Percentiles rank a stretch among this genome's conserved stretches.
phyloP scores from a whole-genome alignment of 345 rosid genomes.

The Lepidium sativum region DNA sequence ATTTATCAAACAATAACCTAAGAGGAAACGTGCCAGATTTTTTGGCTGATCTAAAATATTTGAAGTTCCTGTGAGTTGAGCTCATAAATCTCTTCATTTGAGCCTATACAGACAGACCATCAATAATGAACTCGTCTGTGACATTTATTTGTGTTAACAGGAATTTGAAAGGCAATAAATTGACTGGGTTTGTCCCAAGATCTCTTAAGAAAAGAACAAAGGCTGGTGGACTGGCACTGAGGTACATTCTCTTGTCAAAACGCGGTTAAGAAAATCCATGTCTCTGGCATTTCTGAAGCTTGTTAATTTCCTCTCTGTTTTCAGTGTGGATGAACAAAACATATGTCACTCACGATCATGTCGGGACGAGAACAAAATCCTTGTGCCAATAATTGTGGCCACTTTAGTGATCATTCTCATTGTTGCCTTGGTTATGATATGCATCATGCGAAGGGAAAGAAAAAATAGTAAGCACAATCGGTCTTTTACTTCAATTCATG shows the following conservation, averaged over 20 bases:
- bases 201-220: slow-evolving; percentile 33
- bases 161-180: slow-evolving; percentile 40
- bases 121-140: neutral
- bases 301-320: slow-evolving; percentile 3
- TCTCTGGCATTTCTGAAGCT: neutral
- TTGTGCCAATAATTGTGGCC: slow-evolving; percentile 32
- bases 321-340: slow-evolving; percentile 36
- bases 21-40: slow-evolving; percentile 40
- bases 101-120: neutral
- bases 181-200: slow-evolving; percentile 42
- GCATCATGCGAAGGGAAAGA: slow-evolving; percentile 27
- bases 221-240: slow-evolving; percentile 28
- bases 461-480: slow-evolving; percentile 21
- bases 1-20: slow-evolving; percentile 47
- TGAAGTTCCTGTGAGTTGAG: slow-evolving; percentile 34
- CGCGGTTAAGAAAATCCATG: neutral
- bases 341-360: slow-evolving; percentile 38
- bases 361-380: slow-evolving; percentile 22
- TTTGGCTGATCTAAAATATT: slow-evolving; percentile 27
- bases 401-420: slow-evolving; percentile 15
- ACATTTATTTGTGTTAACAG: slow-evolving; percentile 20
- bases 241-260: slow-evolving; percentile 25
- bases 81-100: neutral
- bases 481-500: neutral
- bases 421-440: slow-evolving; percentile 18